phyloP scores from a whole-genome alignment of 2,329 filamentous ascomycete species.

The Monosporascus sp. region DNA sequence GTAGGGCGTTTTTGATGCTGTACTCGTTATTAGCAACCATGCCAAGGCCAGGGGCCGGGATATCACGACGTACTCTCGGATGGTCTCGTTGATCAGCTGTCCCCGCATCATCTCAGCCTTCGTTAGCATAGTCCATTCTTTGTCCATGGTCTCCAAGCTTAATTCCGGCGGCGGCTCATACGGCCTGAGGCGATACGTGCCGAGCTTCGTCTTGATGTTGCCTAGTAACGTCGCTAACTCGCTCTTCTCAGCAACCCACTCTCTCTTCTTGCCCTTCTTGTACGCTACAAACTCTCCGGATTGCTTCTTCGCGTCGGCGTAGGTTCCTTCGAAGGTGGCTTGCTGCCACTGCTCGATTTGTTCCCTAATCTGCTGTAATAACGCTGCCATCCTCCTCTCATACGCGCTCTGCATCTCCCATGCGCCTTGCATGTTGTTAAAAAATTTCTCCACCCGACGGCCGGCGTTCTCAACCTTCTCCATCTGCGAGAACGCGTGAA shows the following conservation, averaged over 20 bases:
- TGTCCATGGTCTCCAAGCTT: conserved; percentile 74
- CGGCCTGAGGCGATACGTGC: conserved; percentile 84
- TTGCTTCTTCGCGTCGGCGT: conserved; percentile 86
- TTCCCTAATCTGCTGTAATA: conserved; percentile 67
- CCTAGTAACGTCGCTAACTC: conserved; percentile 88
- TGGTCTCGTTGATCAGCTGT: conserved; percentile 95
- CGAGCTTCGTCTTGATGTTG: conserved; percentile 98
- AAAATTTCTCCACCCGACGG: conserved; percentile 93
- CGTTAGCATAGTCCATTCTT: conserved; percentile 74
- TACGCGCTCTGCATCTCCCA: conserved; percentile 99
- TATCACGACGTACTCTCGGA: conserved; percentile 65
- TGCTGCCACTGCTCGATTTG: conserved; percentile 74
- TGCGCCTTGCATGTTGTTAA: conserved; percentile 96
- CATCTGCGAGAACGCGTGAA: conserved; percentile 98
- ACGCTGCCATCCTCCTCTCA: conserved; percentile 80
- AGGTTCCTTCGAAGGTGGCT: conserved; percentile 84
- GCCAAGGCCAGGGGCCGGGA: not conserved
- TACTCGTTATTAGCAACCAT: conserved; percentile 16
- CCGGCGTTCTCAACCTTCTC: conserved; percentile 98
- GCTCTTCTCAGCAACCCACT: conserved; percentile 97
- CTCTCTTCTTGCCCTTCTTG: conserved; percentile 84
- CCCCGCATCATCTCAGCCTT: conserved; percentile 82
- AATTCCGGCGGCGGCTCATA: conserved; percentile 87
- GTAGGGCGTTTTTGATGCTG: conserved; percentile 90
- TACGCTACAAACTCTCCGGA: conserved; percentile 77